These are phyloP conservation scores for Sclerospora graminicola DNA, from an alignment of 352 stramenopile species.

Conservation along the genomic window DNA sequence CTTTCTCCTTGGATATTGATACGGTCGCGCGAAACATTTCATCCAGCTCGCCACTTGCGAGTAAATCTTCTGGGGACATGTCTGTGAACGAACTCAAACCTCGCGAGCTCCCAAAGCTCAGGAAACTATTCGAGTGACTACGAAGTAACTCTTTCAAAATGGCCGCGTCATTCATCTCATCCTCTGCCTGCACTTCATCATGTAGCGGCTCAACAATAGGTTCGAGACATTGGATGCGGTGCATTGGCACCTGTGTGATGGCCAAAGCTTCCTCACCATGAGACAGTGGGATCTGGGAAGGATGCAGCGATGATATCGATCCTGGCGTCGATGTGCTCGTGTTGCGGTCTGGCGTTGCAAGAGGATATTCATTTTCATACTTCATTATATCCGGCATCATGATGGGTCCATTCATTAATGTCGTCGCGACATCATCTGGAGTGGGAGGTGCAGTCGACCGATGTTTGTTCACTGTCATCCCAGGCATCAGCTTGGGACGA, in stretches of 20 bases:
- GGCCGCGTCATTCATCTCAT: conserved; percentile 48
- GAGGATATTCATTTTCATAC: conserved; percentile 11
- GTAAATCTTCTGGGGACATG: conserved; percentile 65
- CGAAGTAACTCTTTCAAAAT: conserved; percentile 67
- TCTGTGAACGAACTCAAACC: conserved; percentile 52
- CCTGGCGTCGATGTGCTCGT: conserved; percentile 13
- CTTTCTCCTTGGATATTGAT: conserved; percentile 47
- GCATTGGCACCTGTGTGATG: conserved; percentile 13
- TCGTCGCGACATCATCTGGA: conserved; percentile 44
- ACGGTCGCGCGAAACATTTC: conserved; percentile 64
- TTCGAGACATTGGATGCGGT: conserved; percentile 50
- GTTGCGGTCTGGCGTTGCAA: conserved; percentile 10
- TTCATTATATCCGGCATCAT: conserved; percentile 16
- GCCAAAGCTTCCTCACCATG: conserved; percentile 7
- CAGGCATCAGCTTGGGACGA: conserved; percentile 47
- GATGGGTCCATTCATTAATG: conserved; percentile 27
- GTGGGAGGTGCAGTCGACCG: conserved; percentile 32
- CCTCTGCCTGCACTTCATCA: conserved; percentile 42
- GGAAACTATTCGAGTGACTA: conserved; percentile 48
- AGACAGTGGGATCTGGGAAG: conserved; percentile 14
- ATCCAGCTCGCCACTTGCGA: conserved; percentile 70
- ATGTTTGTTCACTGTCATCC: conserved; percentile 37
- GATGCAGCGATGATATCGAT: conserved; percentile 15
- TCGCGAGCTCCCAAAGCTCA: conserved; percentile 51
- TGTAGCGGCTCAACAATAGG: conserved; percentile 51